These are phyloP conservation scores for Sicyos edulis DNA, from an alignment of 306 rosid genomes.

Conservation along the genomic window DNA sequence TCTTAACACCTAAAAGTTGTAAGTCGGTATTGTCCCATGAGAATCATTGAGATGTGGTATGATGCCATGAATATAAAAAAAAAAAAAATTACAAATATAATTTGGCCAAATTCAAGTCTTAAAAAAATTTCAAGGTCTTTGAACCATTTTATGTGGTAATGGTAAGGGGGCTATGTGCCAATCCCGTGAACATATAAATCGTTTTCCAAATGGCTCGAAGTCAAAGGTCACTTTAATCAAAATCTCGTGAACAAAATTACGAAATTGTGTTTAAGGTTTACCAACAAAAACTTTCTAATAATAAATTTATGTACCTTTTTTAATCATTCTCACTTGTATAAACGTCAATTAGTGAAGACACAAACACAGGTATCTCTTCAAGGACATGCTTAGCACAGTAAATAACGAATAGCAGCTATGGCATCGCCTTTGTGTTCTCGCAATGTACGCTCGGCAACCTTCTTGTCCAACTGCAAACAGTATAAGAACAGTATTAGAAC, in stretches of 20 bases:
- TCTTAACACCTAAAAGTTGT: no score
- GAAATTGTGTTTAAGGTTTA: background rate
- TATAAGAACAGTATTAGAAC: constrained; percentile 2
- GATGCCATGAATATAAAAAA: no score
- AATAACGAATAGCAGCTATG: constrained; percentile 91
- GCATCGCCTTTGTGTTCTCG: constrained; percentile 97
- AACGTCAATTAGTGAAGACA: background rate
- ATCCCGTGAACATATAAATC: background rate
- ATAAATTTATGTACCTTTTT: background rate
- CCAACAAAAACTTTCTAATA: background rate
- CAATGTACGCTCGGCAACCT: constrained; percentile 89
- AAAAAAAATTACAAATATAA: background rate
- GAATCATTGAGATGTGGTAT: no score
- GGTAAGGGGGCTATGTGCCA: background rate
- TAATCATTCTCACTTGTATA: background rate
- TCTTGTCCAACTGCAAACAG: constrained; percentile 63
- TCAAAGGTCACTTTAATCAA: no score
- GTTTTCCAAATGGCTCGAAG: constrained; percentile 3
- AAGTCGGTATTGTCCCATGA: no score
- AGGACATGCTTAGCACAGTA: no score
- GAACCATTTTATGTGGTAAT: background rate
- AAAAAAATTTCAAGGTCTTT: no score
- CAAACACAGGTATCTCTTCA: no score
- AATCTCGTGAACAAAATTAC: no score
- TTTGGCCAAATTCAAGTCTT: background rate